phyloP scores from a whole-genome alignment of 2,329 filamentous ascomycete species.

The Pestalotiopsis sp. region DNA sequence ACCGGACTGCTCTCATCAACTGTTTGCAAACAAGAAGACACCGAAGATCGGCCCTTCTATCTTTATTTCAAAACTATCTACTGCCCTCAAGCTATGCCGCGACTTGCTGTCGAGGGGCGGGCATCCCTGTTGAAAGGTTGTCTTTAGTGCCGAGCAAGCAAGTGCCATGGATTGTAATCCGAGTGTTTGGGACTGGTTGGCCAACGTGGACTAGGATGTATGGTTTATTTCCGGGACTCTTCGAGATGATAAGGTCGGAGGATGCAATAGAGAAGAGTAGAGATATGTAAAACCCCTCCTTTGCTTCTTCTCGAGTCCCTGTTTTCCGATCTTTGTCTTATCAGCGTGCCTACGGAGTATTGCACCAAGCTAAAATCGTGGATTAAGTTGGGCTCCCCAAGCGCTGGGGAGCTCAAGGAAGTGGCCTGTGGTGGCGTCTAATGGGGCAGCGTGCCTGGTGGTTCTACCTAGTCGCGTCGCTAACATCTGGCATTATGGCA shows the following conservation, averaged over 20 bases:
- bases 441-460: neutral
- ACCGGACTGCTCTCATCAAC: neutral
- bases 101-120: neutral
- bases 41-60: neutral
- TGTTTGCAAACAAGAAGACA: neutral
- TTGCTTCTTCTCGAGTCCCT: no score
- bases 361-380: no score
- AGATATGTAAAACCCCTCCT: neutral
- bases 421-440: neutral
- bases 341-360: no score
- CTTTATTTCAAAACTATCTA: neutral
- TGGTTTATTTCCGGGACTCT: slow-evolving; percentile 3
- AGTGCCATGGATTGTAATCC: neutral
- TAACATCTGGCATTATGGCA: neutral
- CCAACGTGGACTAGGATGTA: neutral
- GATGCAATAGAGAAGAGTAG: neutral
- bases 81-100: neutral
- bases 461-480: neutral
- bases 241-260: neutral
- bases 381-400: no score
- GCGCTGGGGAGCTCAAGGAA: no score
- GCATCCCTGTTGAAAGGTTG: neutral
- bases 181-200: neutral
- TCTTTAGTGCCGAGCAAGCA: neutral
- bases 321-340: no score